Evolutionary conservation across 2,329 filamentous ascomycete genomes (phyloP).

Genomic region (Cordyceps tenuipes): DNA sequence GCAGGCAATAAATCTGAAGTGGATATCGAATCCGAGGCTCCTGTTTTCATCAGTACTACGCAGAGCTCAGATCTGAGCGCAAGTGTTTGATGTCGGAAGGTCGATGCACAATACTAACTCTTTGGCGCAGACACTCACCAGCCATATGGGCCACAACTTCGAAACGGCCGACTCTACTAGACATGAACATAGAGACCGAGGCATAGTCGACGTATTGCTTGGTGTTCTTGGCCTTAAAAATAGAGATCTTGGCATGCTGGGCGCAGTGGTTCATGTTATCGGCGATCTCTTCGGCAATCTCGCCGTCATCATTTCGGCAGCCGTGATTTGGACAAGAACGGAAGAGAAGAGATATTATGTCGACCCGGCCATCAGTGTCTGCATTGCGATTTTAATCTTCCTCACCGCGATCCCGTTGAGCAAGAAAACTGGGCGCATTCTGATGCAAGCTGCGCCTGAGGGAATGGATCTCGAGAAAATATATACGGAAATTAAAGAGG

Average conservation of each 20-base stretch:
- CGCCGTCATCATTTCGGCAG: slow-evolving; percentile 61
- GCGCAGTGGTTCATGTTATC: slow-evolving; percentile 61
- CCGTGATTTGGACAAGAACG: slow-evolving; percentile 58
- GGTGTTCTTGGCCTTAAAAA: slow-evolving; percentile 52
- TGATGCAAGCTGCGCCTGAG: slow-evolving; percentile 57
- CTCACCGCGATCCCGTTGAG: slow-evolving; percentile 54
- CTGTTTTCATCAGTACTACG: not conserved
- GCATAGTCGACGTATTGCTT: slow-evolving; percentile 63
- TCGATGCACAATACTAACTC: not conserved
- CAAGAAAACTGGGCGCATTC: slow-evolving; percentile 53
- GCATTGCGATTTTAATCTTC: slow-evolving; percentile 66
- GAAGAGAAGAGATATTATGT: slow-evolving; percentile 57
- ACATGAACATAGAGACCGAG: slow-evolving; percentile 47
- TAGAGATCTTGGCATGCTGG: slow-evolving; percentile 62
- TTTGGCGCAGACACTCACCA: slow-evolving; percentile 7
- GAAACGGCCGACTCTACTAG: slow-evolving; percentile 22
- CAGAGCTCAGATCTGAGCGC: not conserved
- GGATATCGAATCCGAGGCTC: not conserved
- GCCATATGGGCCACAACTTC: slow-evolving; percentile 45
- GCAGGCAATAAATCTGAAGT: not conserved
- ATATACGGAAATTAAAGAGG: slow-evolving; percentile 59
- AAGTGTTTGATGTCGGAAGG: not conserved
- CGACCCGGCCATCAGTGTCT: slow-evolving; percentile 60
- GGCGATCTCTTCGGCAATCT: slow-evolving; percentile 71
- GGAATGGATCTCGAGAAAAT: slow-evolving; percentile 55